Evolutionary conservation across 1,284 basidiomycete species (phyloP), one percentile per base, ranked within the genome.

Genomic region (Irpex rosettiformis): DNA sequence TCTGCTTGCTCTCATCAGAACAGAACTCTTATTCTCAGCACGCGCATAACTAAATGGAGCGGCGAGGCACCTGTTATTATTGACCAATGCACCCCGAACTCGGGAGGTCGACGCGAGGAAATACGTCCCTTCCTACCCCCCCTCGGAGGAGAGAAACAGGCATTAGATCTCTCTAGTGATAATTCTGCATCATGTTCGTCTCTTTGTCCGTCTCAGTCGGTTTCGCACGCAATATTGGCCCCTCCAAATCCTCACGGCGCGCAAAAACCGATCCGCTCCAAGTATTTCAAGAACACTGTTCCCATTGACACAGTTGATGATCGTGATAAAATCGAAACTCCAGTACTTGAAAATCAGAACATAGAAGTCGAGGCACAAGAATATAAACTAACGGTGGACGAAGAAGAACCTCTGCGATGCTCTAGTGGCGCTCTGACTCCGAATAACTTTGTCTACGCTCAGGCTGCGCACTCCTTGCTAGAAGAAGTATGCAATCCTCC

Each of bases 191-290:
- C 65, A n/a, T 58, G 56, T 51, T 66, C 74, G 4, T 81, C 81
- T 40, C 66, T 85, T 11, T 73, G 73, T 29, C 83, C 83, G 21
- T 84, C 79, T 28, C 76, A 84, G 57, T 83, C 82, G 29, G 68
- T 67, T 8, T 70, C 69, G 0, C 69, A 68, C 30, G 57, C 64
- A 13, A 13, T 42, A 11, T 29, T 13, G 10, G 4, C 13, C 4
- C 8, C 29, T n/a, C 8, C 3, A 10, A 29, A 18, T 54, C 52
- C 11, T 24, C 30, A 21, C 4, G 22, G 3, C 5, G 13, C 21
- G 30, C 37, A 54, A 2, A 18, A 3, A 10, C 30, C 27, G n/a
- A 10, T 18, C 7, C 25, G 25, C 24, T 29, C 27, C 27, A 52
- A 52, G n/a, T 52, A 28, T 28, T 28, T 33, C 25, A 18, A 29